Conservation (phyloP, 352 stramenopile species). For the Peronospora farinosa region DNA sequence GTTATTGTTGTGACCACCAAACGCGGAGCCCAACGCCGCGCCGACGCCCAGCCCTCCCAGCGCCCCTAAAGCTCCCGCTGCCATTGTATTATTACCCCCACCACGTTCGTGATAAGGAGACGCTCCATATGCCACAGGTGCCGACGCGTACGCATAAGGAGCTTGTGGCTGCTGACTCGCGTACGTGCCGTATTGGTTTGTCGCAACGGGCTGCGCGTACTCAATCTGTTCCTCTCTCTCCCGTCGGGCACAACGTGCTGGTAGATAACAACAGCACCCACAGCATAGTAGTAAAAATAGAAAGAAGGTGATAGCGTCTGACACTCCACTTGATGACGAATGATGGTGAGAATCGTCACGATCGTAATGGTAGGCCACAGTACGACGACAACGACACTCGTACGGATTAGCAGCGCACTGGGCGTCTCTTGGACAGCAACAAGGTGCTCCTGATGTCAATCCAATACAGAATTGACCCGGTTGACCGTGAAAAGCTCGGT, state of each 20-base stretch:
- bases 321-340: constrained; percentile 26
- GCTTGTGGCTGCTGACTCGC: constrained; percentile 30
- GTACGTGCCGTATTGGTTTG: constrained; percentile 41
- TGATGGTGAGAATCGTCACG: constrained; percentile 23
- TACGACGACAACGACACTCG: constrained; percentile 50
- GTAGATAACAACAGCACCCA: constrained; percentile 49
- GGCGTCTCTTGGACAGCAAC: constrained; percentile 51
- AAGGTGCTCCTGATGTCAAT: constrained; percentile 44
- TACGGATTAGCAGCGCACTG: constrained; percentile 55
- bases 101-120: constrained; percentile 18
- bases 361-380: constrained; percentile 12
- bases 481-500: constrained; percentile 52
- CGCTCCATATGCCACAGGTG: constrained; percentile 25
- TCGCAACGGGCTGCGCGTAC: constrained; percentile 32
- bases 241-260: constrained; percentile 22
- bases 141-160: constrained; percentile 48
- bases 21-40: constrained; percentile 40
- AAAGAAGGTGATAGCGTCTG: constrained; percentile 35
- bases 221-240: constrained; percentile 27
- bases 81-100: constrained; percentile 20
- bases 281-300: constrained; percentile 43
- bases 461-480: constrained; percentile 62
- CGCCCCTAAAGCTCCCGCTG: constrained; percentile 39
- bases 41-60: constrained; percentile 46
- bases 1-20: constrained; percentile 26